Evolutionary conservation across 805 yeast genomes (phyloP).

Genomic region (Ogataea allantospora): DNA sequence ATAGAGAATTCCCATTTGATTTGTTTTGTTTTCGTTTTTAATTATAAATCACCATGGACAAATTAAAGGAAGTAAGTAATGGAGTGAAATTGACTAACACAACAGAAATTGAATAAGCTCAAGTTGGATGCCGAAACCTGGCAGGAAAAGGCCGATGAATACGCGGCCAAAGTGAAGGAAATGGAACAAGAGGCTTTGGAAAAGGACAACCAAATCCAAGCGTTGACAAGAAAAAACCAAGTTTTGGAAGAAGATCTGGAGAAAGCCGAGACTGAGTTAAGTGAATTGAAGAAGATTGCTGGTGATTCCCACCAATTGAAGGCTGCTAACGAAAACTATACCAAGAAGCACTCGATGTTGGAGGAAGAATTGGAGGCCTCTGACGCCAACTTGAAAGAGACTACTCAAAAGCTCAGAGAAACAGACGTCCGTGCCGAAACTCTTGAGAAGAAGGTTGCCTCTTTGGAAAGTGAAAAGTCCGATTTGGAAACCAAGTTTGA

Average conservation of each 20-base stretch:
- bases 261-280: slow-evolving; percentile 68
- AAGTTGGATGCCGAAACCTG: slow-evolving; percentile 95
- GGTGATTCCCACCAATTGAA: slow-evolving; percentile 89
- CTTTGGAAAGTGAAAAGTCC: slow-evolving; percentile 89
- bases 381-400: slow-evolving; percentile 86
- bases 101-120: slow-evolving; percentile 84
- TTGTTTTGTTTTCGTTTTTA: slow-evolving; percentile 9
- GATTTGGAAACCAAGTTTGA: slow-evolving; percentile 88
- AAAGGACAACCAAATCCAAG: slow-evolving; percentile 92
- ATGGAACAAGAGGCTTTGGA: slow-evolving; percentile 89
- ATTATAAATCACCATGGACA: slow-evolving; percentile 39
- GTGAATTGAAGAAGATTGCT: slow-evolving; percentile 78
- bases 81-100: not conserved
- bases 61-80: slow-evolving; percentile 46
- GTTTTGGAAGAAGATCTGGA: slow-evolving; percentile 82
- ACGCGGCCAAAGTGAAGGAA: slow-evolving; percentile 74
- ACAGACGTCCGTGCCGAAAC: slow-evolving; percentile 96
- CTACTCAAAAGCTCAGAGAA: slow-evolving; percentile 91
- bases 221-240: slow-evolving; percentile 89
- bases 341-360: slow-evolving; percentile 83
- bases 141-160: slow-evolving; percentile 95
- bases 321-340: slow-evolving; percentile 84
- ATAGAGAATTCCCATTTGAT: slow-evolving; percentile 12
- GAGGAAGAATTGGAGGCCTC: slow-evolving; percentile 91
- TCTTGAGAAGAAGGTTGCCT: slow-evolving; percentile 88